Percentiles rank a stretch among this genome's conserved stretches.
Conservation (phyloP, 805 yeast genomes). For the Candida rishiriensis region DNA sequence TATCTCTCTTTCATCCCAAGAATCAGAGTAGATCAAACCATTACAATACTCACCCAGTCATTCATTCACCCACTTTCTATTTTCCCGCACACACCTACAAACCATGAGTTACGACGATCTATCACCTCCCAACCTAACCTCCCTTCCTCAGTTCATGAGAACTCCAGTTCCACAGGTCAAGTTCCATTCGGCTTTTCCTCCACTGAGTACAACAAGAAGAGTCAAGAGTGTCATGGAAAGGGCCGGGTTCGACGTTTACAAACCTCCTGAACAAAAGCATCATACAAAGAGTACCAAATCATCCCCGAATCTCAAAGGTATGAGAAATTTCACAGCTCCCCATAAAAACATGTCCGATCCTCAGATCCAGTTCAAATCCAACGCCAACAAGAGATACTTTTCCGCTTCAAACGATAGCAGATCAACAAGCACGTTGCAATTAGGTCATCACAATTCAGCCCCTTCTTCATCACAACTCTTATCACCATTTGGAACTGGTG, state of each 20-base stretch:
- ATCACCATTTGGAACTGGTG: not conserved
- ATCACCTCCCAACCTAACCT: slow-evolving; percentile 19
- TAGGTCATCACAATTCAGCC: slow-evolving; percentile 1
- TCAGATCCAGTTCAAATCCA: slow-evolving; percentile 6
- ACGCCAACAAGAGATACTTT: slow-evolving; percentile 2
- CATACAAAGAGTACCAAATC: slow-evolving; percentile 5
- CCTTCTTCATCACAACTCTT: not conserved
- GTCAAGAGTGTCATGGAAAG: slow-evolving; percentile 73
- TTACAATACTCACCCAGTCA: too few relatives aligned
- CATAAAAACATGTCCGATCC: slow-evolving; percentile 14
- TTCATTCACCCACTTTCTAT: too few relatives aligned
- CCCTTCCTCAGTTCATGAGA: slow-evolving; percentile 31
- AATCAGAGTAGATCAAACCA: too few relatives aligned
- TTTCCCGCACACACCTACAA: too few relatives aligned
- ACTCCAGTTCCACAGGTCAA: slow-evolving; percentile 28
- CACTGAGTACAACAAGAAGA: slow-evolving; percentile 55
- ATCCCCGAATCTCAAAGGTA: slow-evolving; percentile 8
- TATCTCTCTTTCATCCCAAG: too few relatives aligned
- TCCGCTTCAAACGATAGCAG: slow-evolving; percentile 6
- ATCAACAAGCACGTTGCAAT: slow-evolving; percentile 3
- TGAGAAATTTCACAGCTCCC: slow-evolving; percentile 22
- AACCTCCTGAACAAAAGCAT: slow-evolving; percentile 25
- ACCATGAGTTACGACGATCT: slow-evolving; percentile 12
- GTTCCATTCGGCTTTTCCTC: slow-evolving; percentile 61
- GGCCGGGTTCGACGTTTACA: slow-evolving; percentile 71